Conservation (phyloP, 2,329 filamentous ascomycete genomes). For the Westerdykella ornata region DNA sequence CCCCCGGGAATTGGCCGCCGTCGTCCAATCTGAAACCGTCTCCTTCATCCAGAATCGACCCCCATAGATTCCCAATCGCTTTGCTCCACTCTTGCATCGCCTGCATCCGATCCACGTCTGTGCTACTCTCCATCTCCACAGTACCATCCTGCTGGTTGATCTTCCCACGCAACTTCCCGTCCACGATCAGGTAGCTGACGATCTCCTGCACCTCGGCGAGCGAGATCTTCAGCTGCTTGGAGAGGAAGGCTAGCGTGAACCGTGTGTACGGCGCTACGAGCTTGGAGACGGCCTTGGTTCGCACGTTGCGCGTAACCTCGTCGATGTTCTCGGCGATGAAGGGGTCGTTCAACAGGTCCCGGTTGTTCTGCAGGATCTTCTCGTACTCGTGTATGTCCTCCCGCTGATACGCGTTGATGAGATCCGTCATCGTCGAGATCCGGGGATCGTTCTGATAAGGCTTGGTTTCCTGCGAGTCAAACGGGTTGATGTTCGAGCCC, state of each 20-base stretch:
- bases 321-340: slow-evolving; percentile 99
- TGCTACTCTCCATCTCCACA: slow-evolving; percentile 69
- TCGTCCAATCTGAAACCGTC: slow-evolving; percentile 60
- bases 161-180: slow-evolving; percentile 76
- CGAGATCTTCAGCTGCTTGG: slow-evolving; percentile 78
- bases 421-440: slow-evolving; percentile 93
- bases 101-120: slow-evolving; percentile 65
- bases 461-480: slow-evolving; percentile 97
- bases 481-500: slow-evolving; percentile 97
- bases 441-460: slow-evolving; percentile 94
- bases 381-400: slow-evolving; percentile 93
- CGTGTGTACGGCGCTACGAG: slow-evolving; percentile 91
- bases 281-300: slow-evolving; percentile 89
- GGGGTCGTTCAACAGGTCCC: slow-evolving; percentile 79
- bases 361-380: slow-evolving; percentile 76
- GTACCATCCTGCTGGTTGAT: slow-evolving; percentile 85
- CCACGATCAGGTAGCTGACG: slow-evolving; percentile 86
- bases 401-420: slow-evolving; percentile 92
- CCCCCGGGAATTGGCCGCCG: slow-evolving; percentile 32
- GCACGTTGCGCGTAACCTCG: slow-evolving; percentile 96
- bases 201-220: slow-evolving; percentile 89
- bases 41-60: slow-evolving; percentile 66
- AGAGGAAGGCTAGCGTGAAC: slow-evolving; percentile 83
- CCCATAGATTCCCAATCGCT: slow-evolving; percentile 63
- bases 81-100: slow-evolving; percentile 67